phyloP scores from a whole-genome alignment of 2,329 filamentous ascomycete genomes.

The Pyrenophora tritici-repentis region DNA sequence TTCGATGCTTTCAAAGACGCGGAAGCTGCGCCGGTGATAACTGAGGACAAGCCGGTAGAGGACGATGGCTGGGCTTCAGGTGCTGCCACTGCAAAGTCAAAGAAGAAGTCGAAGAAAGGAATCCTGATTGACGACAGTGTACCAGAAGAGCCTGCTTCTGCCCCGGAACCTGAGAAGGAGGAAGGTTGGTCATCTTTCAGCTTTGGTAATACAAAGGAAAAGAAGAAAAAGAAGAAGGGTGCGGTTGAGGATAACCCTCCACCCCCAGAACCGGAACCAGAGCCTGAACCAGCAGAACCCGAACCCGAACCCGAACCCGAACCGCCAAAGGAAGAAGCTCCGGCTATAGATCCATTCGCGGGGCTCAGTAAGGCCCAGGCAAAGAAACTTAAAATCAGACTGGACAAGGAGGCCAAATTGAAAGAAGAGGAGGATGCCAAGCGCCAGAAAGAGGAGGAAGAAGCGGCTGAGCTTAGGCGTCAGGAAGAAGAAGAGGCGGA shows the following conservation, averaged over 20 bases:
- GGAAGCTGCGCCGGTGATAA: not conserved
- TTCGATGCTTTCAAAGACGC: slow-evolving; percentile 40
- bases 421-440: slow-evolving; percentile 28
- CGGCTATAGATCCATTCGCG: slow-evolving; percentile 37
- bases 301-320: slow-evolving; percentile 32
- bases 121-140: slow-evolving; percentile 38
- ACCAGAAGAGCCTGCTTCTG: slow-evolving; percentile 26
- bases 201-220: slow-evolving; percentile 37
- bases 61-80: slow-evolving; percentile 42
- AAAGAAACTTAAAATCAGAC: slow-evolving; percentile 44
- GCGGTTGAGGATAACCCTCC: slow-evolving; percentile 25
- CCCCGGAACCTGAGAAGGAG: slow-evolving; percentile 31
- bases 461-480: slow-evolving; percentile 25
- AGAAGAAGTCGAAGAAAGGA: slow-evolving; percentile 48
- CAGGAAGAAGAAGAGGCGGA: slow-evolving; percentile 37
- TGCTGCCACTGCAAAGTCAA: slow-evolving; percentile 48
- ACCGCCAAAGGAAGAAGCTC: slow-evolving; percentile 49
- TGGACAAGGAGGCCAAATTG: slow-evolving; percentile 34
- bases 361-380: slow-evolving; percentile 38
- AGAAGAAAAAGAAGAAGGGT: slow-evolving; percentile 46
- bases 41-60: slow-evolving; percentile 32
- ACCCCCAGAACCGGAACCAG: slow-evolving; percentile 18
- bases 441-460: slow-evolving; percentile 27
- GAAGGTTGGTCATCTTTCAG: slow-evolving; percentile 31
- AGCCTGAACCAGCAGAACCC: slow-evolving; percentile 32